Conservation (phyloP, 208 protist species). For the Trypanosoma platydactyli region DNA sequence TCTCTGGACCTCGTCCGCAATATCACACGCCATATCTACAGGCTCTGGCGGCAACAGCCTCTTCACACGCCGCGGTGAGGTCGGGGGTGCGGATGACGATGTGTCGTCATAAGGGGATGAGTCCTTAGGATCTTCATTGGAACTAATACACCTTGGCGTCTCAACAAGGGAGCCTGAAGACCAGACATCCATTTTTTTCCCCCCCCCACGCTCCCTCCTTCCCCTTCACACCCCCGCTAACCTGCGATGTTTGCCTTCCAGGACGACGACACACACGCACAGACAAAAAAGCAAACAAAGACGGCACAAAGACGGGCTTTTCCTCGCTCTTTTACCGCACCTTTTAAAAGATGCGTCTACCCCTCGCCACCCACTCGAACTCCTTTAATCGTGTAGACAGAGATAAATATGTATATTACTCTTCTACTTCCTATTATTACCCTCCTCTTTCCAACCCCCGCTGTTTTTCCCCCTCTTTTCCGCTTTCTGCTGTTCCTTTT, state of each 20-base stretch:
- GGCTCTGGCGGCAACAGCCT: constrained; percentile 11
- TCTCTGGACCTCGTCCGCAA: constrained; percentile 49
- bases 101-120: neutral
- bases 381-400: too few species aligned
- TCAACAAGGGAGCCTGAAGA: too few species aligned
- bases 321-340: too few species aligned
- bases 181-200: too few species aligned
- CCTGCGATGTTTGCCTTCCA: too few species aligned
- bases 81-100: neutral
- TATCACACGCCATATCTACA: constrained; percentile 24
- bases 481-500: constrained; percentile 5
- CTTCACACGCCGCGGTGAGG: neutral
- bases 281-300: neutral
- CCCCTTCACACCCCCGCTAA: too few species aligned
- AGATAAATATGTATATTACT: neutral
- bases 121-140: too few species aligned
- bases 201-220: too few species aligned
- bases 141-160: too few species aligned
- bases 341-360: too few species aligned
- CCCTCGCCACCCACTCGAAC: too few species aligned
- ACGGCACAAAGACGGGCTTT: neutral
- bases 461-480: neutral
- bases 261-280: too few species aligned
- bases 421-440: neutral
- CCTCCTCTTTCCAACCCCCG: neutral